Conservation (phyloP, 176 grass and related monocot species). For the Zizania latifolia region DNA sequence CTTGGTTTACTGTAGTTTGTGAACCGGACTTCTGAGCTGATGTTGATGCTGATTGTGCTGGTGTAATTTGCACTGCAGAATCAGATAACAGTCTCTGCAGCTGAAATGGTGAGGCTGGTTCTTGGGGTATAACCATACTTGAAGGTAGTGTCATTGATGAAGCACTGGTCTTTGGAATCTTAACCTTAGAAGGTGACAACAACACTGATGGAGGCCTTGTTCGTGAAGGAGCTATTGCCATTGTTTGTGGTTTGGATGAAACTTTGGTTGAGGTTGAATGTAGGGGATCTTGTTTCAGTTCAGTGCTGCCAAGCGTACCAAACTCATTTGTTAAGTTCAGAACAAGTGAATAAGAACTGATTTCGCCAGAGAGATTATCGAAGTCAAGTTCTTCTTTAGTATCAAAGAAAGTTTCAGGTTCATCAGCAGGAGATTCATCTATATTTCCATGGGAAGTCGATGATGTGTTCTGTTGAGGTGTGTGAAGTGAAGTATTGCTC, state of each 20-base stretch:
- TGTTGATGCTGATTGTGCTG: constrained; percentile 3
- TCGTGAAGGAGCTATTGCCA: background rate
- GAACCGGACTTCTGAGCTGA: constrained; percentile 13
- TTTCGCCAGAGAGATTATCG: constrained; percentile 30
- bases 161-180: constrained; percentile 16
- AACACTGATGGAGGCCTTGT: background rate
- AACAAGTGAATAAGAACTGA: constrained; percentile 23
- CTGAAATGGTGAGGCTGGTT: constrained; percentile 7
- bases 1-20: constrained; percentile 30
- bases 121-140: background rate
- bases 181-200: constrained; percentile 30
- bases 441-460: constrained; percentile 22
- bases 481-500: constrained; percentile 34
- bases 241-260: constrained; percentile 21
- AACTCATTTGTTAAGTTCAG: constrained; percentile 11
- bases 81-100: background rate
- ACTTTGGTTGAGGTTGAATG: constrained; percentile 19
- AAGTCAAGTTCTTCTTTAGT: constrained; percentile 33
- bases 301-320: constrained; percentile 22
- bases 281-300: constrained; percentile 6
- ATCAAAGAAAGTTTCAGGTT: constrained; percentile 35
- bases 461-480: constrained; percentile 31
- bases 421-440: constrained; percentile 7
- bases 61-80: constrained; percentile 3
- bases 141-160: constrained; percentile 30